Base-by-base conservation (phyloP, 257 asterid species). In the Linderniella brevidens region DNA sequence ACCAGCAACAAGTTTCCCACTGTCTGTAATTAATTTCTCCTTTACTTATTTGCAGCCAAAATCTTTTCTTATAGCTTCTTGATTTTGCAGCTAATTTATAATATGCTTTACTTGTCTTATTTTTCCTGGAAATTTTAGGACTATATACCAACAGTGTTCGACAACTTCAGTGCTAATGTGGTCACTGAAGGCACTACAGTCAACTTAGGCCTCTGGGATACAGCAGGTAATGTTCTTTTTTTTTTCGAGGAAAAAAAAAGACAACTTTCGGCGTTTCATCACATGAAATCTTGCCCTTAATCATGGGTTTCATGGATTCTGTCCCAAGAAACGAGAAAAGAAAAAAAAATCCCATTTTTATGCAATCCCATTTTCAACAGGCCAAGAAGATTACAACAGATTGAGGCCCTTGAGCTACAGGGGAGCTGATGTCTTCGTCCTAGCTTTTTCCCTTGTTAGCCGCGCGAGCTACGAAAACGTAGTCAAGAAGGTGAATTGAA, bases 1-100 rank as follows among this genome's bases (percentile, higher is more conserved):
- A 87, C 97, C 72, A 83, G 95, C 53, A 87, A 87, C 78, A 83
- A 83, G 62, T 87, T 87, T 62, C 97, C 97, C 53, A 87, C 97
- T 56, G 97, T 87, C 97, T 56, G 97, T 87, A 49, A 75, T 80
- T 63, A 55, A 32, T 56, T 35, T 57, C 15, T 2, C 36, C 10
- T 3, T 14, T 42, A 53, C 37, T 64, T 29, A 41, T 37, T 41
- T 54, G 54, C 37, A 37, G 1, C 29, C 25, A 60, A 46, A 52
- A 10, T 40, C 35, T 2, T 8, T 16, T 19, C 17, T n/a, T 3
- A 35, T 32, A 9, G 9, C 39, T 44, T 45, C 59, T 54, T 41
- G 49, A 38, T 17, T 32, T 59, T 51, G 61, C 58, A 59, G 63
- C 63, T 55, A 11, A 11, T 40, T 40, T 40, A 8, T 40, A 11